Evolutionary conservation across 78 protist species (phyloP).

Genomic region (Tieghemostelium lacteum): DNA sequence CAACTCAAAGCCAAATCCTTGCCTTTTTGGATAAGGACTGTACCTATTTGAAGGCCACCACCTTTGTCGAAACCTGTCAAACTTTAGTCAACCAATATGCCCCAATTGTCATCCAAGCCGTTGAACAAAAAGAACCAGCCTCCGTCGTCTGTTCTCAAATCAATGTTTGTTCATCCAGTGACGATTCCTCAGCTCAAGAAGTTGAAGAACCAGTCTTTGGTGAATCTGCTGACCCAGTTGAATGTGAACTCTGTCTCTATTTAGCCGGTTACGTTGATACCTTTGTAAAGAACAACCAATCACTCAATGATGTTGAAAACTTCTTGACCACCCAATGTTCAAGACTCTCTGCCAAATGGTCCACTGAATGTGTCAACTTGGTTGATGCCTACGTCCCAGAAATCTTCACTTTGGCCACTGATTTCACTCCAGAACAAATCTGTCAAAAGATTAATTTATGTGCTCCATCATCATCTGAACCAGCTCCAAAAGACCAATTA

Average conservation of each 20-base stretch:
- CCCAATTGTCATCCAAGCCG: neutral
- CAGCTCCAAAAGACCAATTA: no score
- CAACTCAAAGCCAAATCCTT: slow-evolving; percentile 11
- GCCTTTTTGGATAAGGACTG: neutral
- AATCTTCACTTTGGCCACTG: neutral
- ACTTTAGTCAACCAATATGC: slow-evolving; percentile 3
- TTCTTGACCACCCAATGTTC: slow-evolving; percentile 5
- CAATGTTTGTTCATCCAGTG: neutral
- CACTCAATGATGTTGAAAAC: neutral
- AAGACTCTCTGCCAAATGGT: neutral
- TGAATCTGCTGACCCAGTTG: neutral
- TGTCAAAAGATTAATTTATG: neutral
- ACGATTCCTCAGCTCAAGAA: slow-evolving; percentile 2
- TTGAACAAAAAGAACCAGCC: slow-evolving; percentile 10
- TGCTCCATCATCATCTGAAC: neutral
- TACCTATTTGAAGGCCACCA: neutral
- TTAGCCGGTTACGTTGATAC: neutral
- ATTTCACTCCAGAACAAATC: neutral
- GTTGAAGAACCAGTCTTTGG: neutral
- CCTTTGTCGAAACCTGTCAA: neutral
- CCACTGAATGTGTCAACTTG: neutral
- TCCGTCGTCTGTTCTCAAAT: slow-evolving; percentile 1
- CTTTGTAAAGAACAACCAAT: neutral
- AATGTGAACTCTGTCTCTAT: slow-evolving; percentile 12
- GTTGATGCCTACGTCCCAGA: neutral